phyloP scores from a whole-genome alignment of 2,329 filamentous ascomycete genomes.

The Penicillium decumbens region DNA sequence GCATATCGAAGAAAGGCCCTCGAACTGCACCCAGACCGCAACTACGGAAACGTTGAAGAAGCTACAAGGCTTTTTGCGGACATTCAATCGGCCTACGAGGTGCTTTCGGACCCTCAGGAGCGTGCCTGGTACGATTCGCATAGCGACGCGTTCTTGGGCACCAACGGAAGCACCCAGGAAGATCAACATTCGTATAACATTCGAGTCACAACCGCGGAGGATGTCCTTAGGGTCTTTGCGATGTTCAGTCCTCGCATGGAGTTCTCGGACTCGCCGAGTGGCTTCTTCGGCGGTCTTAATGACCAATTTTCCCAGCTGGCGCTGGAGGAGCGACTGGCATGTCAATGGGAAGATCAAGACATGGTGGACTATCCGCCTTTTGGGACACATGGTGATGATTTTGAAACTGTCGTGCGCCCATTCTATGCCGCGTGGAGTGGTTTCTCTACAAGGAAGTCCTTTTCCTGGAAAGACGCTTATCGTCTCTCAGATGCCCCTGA shows the following conservation, averaged over 20 bases:
- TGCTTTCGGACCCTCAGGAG: conserved; percentile 94
- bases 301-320: conserved; percentile 76
- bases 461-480: conserved; percentile 85
- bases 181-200: conserved; percentile 63
- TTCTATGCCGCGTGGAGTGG: conserved; percentile 80
- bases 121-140: conserved; percentile 98
- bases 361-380: conserved; percentile 72
- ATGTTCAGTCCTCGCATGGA: conserved; percentile 73
- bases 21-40: conserved; percentile 91
- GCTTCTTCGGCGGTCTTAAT: conserved; percentile 78
- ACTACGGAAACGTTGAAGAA: conserved; percentile 76
- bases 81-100: conserved; percentile 86
- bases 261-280: conserved; percentile 71
- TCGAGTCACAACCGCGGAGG: conserved; percentile 71
- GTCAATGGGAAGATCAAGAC: conserved; percentile 61
- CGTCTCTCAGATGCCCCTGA: conserved; percentile 81
- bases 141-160: conserved; percentile 73
- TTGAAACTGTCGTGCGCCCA: conserved; percentile 68
- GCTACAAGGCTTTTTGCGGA: conserved; percentile 85
- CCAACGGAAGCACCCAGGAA: conserved; percentile 47
- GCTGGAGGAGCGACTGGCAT: conserved; percentile 71
- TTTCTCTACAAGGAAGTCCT: conserved; percentile 80
- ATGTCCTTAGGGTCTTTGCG: conserved; percentile 72
- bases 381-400: conserved; percentile 68
- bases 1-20: conserved; percentile 87